Evolutionary conservation across 176 grass and related monocot genomes (phyloP), one percentile per base, ranked within the genome.

Genomic region (Triticum timopheevii): DNA sequence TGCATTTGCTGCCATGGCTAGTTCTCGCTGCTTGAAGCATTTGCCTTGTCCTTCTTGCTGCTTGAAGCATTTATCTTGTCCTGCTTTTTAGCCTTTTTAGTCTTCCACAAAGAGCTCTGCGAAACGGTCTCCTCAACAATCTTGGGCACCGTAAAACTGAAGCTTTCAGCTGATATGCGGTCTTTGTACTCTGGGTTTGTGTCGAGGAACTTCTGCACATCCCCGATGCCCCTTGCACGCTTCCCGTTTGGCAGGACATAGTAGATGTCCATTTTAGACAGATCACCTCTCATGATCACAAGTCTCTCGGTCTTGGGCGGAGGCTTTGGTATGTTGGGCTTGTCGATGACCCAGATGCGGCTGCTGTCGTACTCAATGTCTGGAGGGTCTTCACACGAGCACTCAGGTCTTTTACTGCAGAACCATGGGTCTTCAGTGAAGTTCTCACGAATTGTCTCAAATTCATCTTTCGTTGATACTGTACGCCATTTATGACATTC

Each of bases 241-340:
- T 94, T 96, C 33, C 97, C 93, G 30, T 98, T 98, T 24, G 97
- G 97, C 97, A 98, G 86, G 69, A 91, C 52, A 80, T 96, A 96
- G 64, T 91, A 88, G 28, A 86, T 87, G 82, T 98, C 97, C 88
- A 96, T 87, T 94, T 98, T 96, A 25, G 87, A 91, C 63, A 85
- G 89, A 82, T 98, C 92, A 64, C 89, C 25, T 84, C 94, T 90
- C 90, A 98, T 91, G 50, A 91, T 75, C 80, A 92, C 47, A 63
- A 91, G 49, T 77, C 96, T 91, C 71, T 98, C 93, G 0, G 92
- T 90, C 12, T 79, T 81, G 22, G 88, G 58, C 2, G 96, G 96
- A 38, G 93, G 83, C 83, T 98, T 98, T 25, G 90, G 96, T 82
- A 96, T 69, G 81, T 96, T 91, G 66, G 92, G 96, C 59, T 84